These are phyloP conservation scores for Vanrija sp. DNA, from an alignment of 1,284 basidiomycete genomes.

Conservation along the genomic window DNA sequence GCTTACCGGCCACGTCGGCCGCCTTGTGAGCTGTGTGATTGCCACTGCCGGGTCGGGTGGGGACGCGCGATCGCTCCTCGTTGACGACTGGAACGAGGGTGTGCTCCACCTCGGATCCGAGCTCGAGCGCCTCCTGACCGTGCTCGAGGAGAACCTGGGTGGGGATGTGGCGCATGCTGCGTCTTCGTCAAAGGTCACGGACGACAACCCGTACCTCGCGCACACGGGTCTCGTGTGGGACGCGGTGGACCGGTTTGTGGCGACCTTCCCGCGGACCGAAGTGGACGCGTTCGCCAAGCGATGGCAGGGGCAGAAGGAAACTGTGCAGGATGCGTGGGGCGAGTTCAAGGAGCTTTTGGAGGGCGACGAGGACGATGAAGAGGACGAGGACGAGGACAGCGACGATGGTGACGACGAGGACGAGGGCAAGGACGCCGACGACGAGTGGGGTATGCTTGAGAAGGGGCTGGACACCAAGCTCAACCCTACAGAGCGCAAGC, in stretches of 20 bases:
- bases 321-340: constrained; percentile 41
- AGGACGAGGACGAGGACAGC: constrained; percentile 16
- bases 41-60: constrained; percentile 13
- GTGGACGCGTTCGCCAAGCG: constrained; percentile 22
- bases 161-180: constrained; percentile 4
- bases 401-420: constrained; percentile 4
- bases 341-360: constrained; percentile 45
- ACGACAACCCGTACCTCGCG: constrained; percentile 31
- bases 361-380: constrained; percentile 21
- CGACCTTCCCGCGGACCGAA: constrained; percentile 24
- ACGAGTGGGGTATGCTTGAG: constrained; percentile 37
- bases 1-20: constrained; percentile 27
- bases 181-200: background rate
- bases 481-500: constrained; percentile 22
- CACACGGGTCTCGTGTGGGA: constrained; percentile 45
- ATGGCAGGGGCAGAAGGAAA: constrained; percentile 32
- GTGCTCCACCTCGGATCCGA: constrained; percentile 22
- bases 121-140: constrained; percentile 22
- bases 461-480: constrained; percentile 24
- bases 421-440: constrained; percentile 19
- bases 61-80: constrained; percentile 8
- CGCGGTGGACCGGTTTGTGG: constrained; percentile 26
- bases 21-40: constrained; percentile 31
- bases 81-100: constrained; percentile 35
- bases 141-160: constrained; percentile 14